Base-by-base conservation (phyloP, 306 rosid genomes). In the Alnus rubra region DNA sequence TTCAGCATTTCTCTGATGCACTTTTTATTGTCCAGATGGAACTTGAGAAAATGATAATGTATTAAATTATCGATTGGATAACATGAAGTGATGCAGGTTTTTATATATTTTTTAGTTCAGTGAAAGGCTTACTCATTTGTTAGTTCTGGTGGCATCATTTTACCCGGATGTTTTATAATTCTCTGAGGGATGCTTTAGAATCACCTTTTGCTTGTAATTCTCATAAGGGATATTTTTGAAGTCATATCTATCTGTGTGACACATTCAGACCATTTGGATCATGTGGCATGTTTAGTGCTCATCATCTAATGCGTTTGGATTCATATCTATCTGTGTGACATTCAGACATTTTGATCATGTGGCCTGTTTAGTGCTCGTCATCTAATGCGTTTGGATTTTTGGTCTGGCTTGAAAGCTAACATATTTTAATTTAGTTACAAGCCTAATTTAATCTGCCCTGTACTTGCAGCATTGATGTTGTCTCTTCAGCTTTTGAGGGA, bases 401-500 rank as follows among this genome's bases (percentile, higher is more conserved):
- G 10, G 12, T 56, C 31, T 19, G 30, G 11, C 31, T 7, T 56
- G 63, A 56, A 18, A 18, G 63, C 30, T 7, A 11, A 19, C 3
- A 19, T 7, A 18, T 19, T 56, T 2, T 6, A 7, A 2, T 30
- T 16, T 42, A 18, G 51, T 42, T n/a, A 16, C 5, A 9, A 18
- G 49, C 39, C 31, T 67, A 15, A 67, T 39, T 42, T 42, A 1
- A 3, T 59, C 55, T 48, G 68, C 44, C 23, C 81, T 70, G 54
- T 72, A 28, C 79, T 78, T 80, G 88, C 90, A 91, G 93, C 83
- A 95, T 95, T 55, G 93, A 89, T 49, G 97, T 92, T 62, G 82
- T 95, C 15, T 90, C 97, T 39, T 62, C 89, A 51, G 84, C 95
- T 23, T 95, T 95, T 9, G 98, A 94, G 89, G 98, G 97, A 48